Evolutionary conservation across 2,329 filamentous ascomycete genomes (phyloP).

Genomic region (Didymella lethalis): DNA sequence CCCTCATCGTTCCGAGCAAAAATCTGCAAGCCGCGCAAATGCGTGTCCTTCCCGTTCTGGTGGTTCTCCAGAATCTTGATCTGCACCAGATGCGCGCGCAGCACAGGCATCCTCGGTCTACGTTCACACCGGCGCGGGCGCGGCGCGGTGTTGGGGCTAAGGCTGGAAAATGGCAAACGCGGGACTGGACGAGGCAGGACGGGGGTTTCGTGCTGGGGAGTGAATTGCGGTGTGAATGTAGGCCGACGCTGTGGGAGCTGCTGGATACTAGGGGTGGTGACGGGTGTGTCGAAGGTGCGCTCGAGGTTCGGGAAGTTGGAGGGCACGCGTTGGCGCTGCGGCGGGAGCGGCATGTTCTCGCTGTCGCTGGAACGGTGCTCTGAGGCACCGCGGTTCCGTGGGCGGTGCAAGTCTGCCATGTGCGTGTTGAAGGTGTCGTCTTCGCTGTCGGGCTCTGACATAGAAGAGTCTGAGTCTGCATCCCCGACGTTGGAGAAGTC

Average conservation of each 20-base stretch:
- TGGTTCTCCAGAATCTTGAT: conserved; percentile 94
- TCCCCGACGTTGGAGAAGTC: conserved; percentile 70
- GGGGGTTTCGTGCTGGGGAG: conserved; percentile 17
- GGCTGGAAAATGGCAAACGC: conserved; percentile 31
- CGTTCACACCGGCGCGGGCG: conserved; percentile 46
- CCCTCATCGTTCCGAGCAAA: conserved; percentile 62
- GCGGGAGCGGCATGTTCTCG: conserved; percentile 18
- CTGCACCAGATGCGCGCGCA: conserved; percentile 89
- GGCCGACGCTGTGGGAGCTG: conserved; percentile 6
- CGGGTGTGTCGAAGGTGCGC: conserved; percentile 12
- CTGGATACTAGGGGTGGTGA: background rate
- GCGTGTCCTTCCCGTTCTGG: conserved; percentile 99
- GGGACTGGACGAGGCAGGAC: conserved; percentile 23
- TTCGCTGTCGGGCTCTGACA: conserved; percentile 29
- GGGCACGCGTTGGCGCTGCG: conserved; percentile 18
- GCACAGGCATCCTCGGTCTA: conserved; percentile 72
- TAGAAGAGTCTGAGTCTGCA: conserved; percentile 33
- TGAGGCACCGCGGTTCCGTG: conserved; percentile 19
- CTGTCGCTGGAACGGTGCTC: conserved; percentile 14
- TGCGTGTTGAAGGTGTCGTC: conserved; percentile 26
- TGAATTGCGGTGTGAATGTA: conserved; percentile 12
- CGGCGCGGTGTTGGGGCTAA: conserved; percentile 23
- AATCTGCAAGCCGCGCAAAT: conserved; percentile 90
- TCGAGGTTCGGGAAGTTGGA: conserved; percentile 18
- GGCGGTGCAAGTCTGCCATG: conserved; percentile 10